phyloP scores from a whole-genome alignment of 768 basidiomycete species.

The Hydnomerulius pinastri region DNA sequence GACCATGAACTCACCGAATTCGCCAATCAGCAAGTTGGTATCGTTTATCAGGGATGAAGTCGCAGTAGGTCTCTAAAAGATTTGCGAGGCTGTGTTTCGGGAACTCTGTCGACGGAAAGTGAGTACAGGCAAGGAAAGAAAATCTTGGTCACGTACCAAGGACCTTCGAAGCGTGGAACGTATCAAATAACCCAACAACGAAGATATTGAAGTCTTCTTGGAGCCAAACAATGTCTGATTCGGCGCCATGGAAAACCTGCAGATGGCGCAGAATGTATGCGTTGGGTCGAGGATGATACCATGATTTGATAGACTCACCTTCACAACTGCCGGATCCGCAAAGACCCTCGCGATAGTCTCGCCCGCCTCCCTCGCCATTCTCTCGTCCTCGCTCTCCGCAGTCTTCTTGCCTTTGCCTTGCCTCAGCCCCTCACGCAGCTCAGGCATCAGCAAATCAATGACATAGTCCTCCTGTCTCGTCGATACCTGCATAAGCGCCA shows the following conservation, averaged over 20 bases:
- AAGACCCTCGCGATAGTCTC: conserved; percentile 59
- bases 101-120: conserved; percentile 52
- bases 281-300: background rate
- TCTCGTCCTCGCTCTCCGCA: conserved; percentile 12
- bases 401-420: conserved; percentile 49
- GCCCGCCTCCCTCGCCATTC: conserved; percentile 25
- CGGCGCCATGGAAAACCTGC: conserved; percentile 93
- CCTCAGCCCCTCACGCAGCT: conserved; percentile 70
- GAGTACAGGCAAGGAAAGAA: background rate
- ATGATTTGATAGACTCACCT: conserved; percentile 48
- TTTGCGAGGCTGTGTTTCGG: conserved; percentile 82
- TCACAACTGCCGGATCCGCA: conserved; percentile 80
- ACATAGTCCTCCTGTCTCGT: conserved; percentile 85
- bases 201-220: conserved; percentile 95
- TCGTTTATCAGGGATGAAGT: conserved; percentile 89
- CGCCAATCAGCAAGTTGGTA: conserved; percentile 99
- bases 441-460: conserved; percentile 69
- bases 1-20: conserved; percentile 56
- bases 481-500: conserved; percentile 93
- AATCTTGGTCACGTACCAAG: conserved; percentile 50
- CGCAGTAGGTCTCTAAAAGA: conserved; percentile 85
- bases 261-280: background rate
- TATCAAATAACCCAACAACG: conserved; percentile 96
- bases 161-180: conserved; percentile 89
- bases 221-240: conserved; percentile 93